phyloP scores from a whole-genome alignment of 108 stramenopile species.

The Mediolabrus comicus region DNA sequence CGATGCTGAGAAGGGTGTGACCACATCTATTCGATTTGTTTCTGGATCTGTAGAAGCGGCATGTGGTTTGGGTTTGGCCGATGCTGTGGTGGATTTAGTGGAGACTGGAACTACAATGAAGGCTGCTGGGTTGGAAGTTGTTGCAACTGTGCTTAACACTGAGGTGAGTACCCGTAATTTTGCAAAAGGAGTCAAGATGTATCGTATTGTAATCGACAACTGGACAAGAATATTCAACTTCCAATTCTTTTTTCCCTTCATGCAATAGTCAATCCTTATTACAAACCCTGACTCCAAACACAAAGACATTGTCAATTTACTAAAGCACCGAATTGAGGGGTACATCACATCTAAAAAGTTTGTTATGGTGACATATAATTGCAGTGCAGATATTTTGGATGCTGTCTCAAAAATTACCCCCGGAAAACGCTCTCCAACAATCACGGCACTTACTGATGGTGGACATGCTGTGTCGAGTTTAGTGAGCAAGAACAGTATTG shows the following conservation, averaged over 20 bases:
- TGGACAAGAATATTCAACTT: too few species aligned
- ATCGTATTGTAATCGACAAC: too few species aligned
- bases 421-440: slow-evolving; percentile 93
- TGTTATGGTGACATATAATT: slow-evolving; percentile 95
- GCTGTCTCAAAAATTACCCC: slow-evolving; percentile 85
- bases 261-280: slow-evolving; percentile 57
- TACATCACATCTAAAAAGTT: slow-evolving; percentile 95
- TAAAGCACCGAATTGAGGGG: slow-evolving; percentile 92
- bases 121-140: slow-evolving; percentile 95
- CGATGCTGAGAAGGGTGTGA: slow-evolving; percentile 73
- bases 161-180: slow-evolving; percentile 29
- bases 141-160: slow-evolving; percentile 82
- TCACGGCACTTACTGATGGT: slow-evolving; percentile 85
- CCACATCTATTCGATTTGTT: slow-evolving; percentile 85
- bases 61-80: slow-evolving; percentile 94
- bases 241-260: background rate
- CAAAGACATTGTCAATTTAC: slow-evolving; percentile 76
- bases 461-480: slow-evolving; percentile 85
- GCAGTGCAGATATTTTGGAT: slow-evolving; percentile 66
- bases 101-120: slow-evolving; percentile 98
- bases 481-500: slow-evolving; percentile 82
- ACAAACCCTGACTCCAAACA: slow-evolving; percentile 87
- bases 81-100: slow-evolving; percentile 97
- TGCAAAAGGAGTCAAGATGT: too few species aligned
- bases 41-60: slow-evolving; percentile 97